Conservation (phyloP, 345 rosid species). For the Hibiscus trionum region DNA sequence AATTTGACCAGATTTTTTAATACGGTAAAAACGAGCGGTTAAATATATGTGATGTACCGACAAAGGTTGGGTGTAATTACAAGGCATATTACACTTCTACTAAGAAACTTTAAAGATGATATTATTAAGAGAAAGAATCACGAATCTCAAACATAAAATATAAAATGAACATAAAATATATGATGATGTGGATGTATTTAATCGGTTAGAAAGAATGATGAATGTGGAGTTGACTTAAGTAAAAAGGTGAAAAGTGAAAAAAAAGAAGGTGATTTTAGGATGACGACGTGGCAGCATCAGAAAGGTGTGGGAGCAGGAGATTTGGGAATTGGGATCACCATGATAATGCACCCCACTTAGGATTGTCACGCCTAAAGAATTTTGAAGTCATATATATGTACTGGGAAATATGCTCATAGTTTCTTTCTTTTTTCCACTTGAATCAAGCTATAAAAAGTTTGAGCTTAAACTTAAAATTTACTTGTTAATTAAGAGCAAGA, state of each 20-base stretch:
- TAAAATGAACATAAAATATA: not conserved
- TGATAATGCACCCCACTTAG: slow-evolving; percentile 93
- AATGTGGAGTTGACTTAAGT: slow-evolving; percentile 34
- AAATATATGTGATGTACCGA: slow-evolving; percentile 13
- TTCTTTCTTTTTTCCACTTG: not conserved
- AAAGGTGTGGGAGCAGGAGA: not conserved
- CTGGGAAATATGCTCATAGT: not conserved
- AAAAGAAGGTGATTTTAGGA: not conserved
- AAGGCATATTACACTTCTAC: too few species aligned
- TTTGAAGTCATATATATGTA: not conserved
- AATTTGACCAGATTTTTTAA: not conserved
- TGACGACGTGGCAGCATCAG: slow-evolving; percentile 18
- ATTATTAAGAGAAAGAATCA: too few species aligned
- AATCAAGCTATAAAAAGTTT: too few species aligned
- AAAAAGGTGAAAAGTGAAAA: slow-evolving; percentile 19
- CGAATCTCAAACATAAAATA: too few species aligned
- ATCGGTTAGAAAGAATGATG: slow-evolving; percentile 30
- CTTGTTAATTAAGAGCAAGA: too few species aligned
- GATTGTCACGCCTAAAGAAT: slow-evolving; percentile 50
- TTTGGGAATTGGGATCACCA: slow-evolving; percentile 30
- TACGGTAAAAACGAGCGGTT: not conserved
- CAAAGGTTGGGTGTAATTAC: too few species aligned
- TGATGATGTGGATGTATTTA: slow-evolving; percentile 36
- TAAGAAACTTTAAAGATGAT: too few species aligned
- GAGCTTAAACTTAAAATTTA: too few species aligned